Conservation (phyloP, 2,329 filamentous ascomycete species). For the Nectriaceae sp. region DNA sequence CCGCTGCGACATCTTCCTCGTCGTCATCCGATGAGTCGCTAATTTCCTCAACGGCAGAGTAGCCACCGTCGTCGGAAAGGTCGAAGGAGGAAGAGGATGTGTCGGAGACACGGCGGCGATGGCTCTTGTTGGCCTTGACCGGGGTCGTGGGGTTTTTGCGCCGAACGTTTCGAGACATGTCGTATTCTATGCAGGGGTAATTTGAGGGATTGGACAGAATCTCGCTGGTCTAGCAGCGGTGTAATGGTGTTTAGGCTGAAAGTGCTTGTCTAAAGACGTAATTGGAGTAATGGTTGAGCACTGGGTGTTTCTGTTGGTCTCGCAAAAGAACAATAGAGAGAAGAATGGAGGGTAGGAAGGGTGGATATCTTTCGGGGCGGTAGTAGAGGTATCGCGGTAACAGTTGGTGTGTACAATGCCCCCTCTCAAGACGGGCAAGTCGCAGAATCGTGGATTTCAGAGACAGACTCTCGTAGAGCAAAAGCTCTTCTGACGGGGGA, state of each 20-base stretch:
- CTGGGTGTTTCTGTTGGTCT: too few relatives aligned
- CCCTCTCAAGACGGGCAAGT: conserved; percentile 32
- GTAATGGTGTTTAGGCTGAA: too few relatives aligned
- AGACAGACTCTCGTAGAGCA: conserved; percentile 41
- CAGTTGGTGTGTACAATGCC: conserved; percentile 21
- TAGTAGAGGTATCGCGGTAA: background rate
- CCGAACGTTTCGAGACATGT: conserved; percentile 57
- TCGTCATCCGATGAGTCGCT: conserved; percentile 77
- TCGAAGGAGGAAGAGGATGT: conserved; percentile 58
- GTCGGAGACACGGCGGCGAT: conserved; percentile 50
- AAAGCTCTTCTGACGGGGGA: conserved; percentile 44
- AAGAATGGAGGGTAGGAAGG: too few relatives aligned
- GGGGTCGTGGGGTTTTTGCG: conserved; percentile 47
- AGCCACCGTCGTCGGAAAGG: conserved; percentile 71
- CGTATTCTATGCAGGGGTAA: conserved; percentile 7
- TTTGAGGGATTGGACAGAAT: background rate
- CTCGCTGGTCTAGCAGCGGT: background rate
- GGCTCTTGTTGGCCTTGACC: conserved; percentile 42
- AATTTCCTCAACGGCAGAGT: conserved; percentile 77
- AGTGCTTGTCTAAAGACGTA: too few relatives aligned
- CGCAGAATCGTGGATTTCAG: conserved; percentile 36
- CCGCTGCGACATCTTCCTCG: conserved; percentile 74
- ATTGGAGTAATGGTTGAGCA: too few relatives aligned
- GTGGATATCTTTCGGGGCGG: too few relatives aligned
- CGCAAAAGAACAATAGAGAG: too few relatives aligned